A percentile compares a stretch with the other conserved stretches of the same genome.
Evolutionary conservation across 768 basidiomycete genomes (phyloP).

Genomic region (Mycena kentingensis): DNA sequence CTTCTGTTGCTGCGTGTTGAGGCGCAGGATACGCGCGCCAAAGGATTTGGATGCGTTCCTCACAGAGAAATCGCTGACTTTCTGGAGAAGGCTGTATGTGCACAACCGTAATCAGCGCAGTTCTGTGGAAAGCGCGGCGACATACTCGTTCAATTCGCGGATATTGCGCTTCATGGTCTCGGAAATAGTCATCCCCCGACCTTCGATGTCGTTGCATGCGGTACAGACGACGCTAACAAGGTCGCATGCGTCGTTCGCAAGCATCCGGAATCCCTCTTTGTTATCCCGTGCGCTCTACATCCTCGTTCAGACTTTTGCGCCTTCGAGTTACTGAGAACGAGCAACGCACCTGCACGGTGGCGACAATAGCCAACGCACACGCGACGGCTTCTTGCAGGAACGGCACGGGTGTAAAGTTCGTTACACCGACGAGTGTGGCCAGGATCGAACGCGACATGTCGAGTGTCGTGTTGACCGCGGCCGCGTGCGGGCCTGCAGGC

Average conservation of each 20-base stretch:
- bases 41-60: conserved; percentile 15
- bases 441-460: too few species aligned
- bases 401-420: too few species aligned
- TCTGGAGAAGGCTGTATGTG: conserved; percentile 20
- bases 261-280: conserved; percentile 24
- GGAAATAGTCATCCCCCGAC: conserved; percentile 16
- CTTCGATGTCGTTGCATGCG: conserved; percentile 22
- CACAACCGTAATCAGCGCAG: neutral
- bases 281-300: too few species aligned
- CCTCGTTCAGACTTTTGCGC: too few species aligned
- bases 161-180: conserved; percentile 18
- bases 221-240: conserved; percentile 25
- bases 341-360: too few species aligned
- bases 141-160: conserved; percentile 22
- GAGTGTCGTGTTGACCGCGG: too few species aligned
- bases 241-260: conserved; percentile 29
- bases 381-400: too few species aligned
- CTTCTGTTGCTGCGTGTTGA: conserved; percentile 17
- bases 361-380: too few species aligned
- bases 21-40: conserved; percentile 17
- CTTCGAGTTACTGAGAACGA: too few species aligned
- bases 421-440: too few species aligned
- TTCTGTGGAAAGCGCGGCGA: neutral
- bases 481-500: too few species aligned
- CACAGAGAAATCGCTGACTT: conserved; percentile 22